A percentile compares a stretch with the other conserved stretches of the same genome.
Evolutionary conservation across 805 yeast species (phyloP).

Genomic region (Brettanomyces custersianus): DNA sequence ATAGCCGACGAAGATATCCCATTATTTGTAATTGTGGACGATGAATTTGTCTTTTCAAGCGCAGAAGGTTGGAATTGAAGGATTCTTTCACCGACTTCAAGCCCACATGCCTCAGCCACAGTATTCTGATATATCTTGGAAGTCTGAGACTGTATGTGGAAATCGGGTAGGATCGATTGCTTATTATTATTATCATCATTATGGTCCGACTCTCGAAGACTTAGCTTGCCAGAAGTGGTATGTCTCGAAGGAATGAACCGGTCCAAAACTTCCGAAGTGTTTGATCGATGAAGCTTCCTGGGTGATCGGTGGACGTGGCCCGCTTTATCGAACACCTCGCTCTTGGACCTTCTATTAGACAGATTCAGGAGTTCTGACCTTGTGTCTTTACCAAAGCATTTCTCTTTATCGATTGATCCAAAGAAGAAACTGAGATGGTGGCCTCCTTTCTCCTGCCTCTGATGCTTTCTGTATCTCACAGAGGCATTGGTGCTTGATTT

Average conservation of each 20-base stretch:
- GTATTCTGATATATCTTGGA: conserved; percentile 59
- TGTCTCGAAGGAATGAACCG: conserved; percentile 55
- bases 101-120: conserved; percentile 93
- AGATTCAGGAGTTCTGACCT: conserved; percentile 3
- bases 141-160: conserved; percentile 47
- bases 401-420: conserved; percentile 5
- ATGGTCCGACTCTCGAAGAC: conserved; percentile 16
- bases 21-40: conserved; percentile 15
- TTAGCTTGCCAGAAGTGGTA: conserved; percentile 37
- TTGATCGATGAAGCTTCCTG: conserved; percentile 21
- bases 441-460: too few relatives aligned
- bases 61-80: conserved; percentile 82
- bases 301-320: conserved; percentile 12
- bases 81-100: conserved; percentile 72
- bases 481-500: neutral
- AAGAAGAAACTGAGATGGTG: neutral
- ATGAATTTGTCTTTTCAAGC: conserved; percentile 40
- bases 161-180: conserved; percentile 33
- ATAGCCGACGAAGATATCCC: conserved; percentile 36
- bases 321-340: conserved; percentile 1
- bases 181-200: too few relatives aligned
- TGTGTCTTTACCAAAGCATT: conserved; percentile 3
- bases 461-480: too few relatives aligned
- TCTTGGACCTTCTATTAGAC: neutral
- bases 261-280: conserved; percentile 34